Conservation (phyloP, 2,329 filamentous ascomycete genomes). For the Amesomyces nigricolor region DNA sequence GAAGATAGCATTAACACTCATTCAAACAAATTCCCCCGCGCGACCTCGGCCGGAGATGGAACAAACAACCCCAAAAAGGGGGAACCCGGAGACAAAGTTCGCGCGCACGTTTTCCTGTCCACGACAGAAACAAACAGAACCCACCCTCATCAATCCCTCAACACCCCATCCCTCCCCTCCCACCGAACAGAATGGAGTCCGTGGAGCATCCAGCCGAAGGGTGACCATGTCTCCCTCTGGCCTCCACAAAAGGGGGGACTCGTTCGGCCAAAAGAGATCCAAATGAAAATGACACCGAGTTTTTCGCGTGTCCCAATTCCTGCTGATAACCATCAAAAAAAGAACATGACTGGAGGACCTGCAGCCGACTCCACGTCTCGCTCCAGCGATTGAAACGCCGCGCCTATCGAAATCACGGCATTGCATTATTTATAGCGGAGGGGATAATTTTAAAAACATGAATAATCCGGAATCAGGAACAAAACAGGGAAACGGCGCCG, state of each 20-base stretch:
- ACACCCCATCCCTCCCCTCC: too few species aligned
- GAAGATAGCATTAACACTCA: too few species aligned
- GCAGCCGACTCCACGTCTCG: neutral
- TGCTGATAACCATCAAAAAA: neutral
- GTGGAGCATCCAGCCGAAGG: too few species aligned
- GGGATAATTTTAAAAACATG: neutral
- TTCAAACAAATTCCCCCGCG: neutral
- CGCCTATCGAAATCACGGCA: neutral
- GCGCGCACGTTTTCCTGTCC: neutral
- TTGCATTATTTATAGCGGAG: neutral
- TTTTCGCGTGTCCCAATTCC: too few species aligned
- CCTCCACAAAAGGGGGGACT: neutral
- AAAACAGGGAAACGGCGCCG: too few species aligned
- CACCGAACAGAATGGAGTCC: too few species aligned
- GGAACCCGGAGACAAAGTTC: neutral
- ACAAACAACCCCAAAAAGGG: neutral
- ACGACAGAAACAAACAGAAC: neutral
- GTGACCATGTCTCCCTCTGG: neutral
- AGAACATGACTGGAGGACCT: neutral
- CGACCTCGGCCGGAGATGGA: neutral
- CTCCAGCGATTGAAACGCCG: neutral
- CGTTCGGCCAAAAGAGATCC: neutral
- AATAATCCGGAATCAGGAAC: too few species aligned
- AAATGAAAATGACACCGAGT: too few species aligned
- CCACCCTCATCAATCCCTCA: neutral